Conservation (phyloP, 345 rosid genomes). For the Bruguiera gymnorhiza region DNA sequence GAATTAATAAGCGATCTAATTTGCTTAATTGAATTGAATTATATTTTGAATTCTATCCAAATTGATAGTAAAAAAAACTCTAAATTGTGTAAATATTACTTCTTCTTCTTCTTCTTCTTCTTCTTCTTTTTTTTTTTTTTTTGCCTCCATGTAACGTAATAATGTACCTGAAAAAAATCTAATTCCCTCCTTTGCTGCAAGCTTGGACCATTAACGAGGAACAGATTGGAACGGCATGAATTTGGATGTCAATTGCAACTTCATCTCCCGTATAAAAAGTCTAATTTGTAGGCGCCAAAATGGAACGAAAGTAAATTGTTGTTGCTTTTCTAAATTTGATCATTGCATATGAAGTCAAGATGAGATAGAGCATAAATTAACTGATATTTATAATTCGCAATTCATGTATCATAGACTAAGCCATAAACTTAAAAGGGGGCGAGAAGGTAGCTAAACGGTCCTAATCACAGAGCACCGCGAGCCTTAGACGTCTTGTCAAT, state of each 20-base stretch:
- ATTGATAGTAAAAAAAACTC: no score
- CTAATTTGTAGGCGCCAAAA: background rate
- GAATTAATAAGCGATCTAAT: no score
- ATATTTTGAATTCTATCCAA: no score
- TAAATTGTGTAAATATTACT: no score
- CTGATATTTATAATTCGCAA: no score
- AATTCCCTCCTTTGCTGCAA: background rate
- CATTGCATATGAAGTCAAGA: background rate
- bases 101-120: no score
- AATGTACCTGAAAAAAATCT: background rate
- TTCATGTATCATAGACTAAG: no score
- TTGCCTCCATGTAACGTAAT: no score
- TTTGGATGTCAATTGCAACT: background rate
- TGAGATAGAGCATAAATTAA: no score
- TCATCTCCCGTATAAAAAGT: background rate
- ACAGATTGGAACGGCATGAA: background rate
- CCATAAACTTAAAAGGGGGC: background rate
- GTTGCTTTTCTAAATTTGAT: background rate
- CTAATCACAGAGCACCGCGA: conserved; percentile 22
- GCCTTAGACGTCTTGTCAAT: conserved; percentile 5
- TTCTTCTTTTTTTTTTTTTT: no score
- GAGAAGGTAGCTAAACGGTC: conserved; percentile 37
- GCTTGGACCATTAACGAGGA: background rate
- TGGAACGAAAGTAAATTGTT: no score
- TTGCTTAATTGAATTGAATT: no score